phyloP scores from a whole-genome alignment of 2,329 filamentous ascomycete species.

The Diaporthe humulicola region DNA sequence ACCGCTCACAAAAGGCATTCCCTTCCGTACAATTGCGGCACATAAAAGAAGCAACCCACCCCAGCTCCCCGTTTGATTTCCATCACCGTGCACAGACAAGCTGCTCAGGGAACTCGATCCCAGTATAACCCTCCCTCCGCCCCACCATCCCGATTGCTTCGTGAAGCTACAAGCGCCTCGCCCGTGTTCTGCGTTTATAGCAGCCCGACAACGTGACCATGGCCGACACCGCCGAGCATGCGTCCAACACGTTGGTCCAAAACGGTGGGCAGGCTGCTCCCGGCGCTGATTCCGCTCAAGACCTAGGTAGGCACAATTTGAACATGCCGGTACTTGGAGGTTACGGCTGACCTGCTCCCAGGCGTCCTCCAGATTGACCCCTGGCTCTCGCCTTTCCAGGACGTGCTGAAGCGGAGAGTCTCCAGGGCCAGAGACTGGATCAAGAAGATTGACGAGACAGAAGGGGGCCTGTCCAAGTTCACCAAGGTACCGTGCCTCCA shows the following conservation, averaged over 20 bases:
- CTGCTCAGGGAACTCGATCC: neutral
- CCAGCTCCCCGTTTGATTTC: neutral
- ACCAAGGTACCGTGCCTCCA: slow-evolving; percentile 71
- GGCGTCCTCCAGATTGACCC: slow-evolving; percentile 91
- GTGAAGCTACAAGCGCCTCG: neutral
- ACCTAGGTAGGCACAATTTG: slow-evolving; percentile 71
- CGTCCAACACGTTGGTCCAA: slow-evolving; percentile 59
- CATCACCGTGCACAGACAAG: neutral
- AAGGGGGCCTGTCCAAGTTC: slow-evolving; percentile 94
- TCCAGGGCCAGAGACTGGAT: slow-evolving; percentile 89
- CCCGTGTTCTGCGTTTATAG: neutral
- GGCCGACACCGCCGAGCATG: slow-evolving; percentile 54
- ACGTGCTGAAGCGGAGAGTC: slow-evolving; percentile 81
- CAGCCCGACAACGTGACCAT: slow-evolving; percentile 45
- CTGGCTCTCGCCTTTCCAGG: slow-evolving; percentile 88
- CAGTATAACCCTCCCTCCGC: neutral
- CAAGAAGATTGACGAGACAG: slow-evolving; percentile 81
- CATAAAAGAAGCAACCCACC: slow-evolving; percentile 22
- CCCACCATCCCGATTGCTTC: neutral
- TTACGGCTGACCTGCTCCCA: slow-evolving; percentile 53
- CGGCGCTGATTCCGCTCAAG: slow-evolving; percentile 71
- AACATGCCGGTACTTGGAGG: neutral
- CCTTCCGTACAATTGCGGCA: slow-evolving; percentile 1
- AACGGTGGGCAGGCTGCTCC: slow-evolving; percentile 55
- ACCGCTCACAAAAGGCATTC: slow-evolving; percentile 2